Percentiles rank a stretch among this genome's conserved stretches.
Conservation (phyloP, 2,329 filamentous ascomycete genomes). For the Beauveria rudraprayagi region DNA sequence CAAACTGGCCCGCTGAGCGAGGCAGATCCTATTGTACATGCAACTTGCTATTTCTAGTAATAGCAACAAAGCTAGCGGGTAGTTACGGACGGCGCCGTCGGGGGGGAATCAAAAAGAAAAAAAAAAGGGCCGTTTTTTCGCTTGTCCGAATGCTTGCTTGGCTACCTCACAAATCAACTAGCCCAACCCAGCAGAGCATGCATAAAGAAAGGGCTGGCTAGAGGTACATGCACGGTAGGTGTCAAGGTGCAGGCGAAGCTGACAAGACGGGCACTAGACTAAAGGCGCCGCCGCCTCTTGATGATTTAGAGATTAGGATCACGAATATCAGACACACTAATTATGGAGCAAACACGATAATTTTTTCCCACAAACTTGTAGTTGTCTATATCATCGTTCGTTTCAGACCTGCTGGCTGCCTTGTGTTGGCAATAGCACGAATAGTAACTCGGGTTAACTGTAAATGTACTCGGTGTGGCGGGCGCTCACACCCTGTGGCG, state of each 20-base stretch:
- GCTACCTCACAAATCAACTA: not conserved
- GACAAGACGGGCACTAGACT: not conserved
- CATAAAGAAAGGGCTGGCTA: not conserved
- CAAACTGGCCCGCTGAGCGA: slow-evolving; percentile 2
- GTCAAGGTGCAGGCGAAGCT: not conserved
- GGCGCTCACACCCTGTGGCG: too few relatives aligned
- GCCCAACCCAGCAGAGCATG: slow-evolving; percentile 3
- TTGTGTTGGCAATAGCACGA: too few relatives aligned
- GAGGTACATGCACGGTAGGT: not conserved
- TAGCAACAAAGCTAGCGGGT: not conserved
- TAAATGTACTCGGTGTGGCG: too few relatives aligned
- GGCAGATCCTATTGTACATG: slow-evolving; percentile 3
- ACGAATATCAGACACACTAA: too few relatives aligned
- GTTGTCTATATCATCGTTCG: too few relatives aligned
- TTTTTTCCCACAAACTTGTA: too few relatives aligned
- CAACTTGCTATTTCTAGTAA: not conserved
- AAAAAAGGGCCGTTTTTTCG: not conserved
- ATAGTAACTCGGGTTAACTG: too few relatives aligned
- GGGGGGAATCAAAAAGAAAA: not conserved
- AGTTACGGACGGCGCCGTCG: not conserved
- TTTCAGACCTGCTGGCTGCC: too few relatives aligned
- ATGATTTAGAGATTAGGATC: too few relatives aligned
- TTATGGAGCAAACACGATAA: too few relatives aligned
- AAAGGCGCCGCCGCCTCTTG: not conserved
- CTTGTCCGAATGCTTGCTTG: not conserved